phyloP scores from a whole-genome alignment of 176 grass and related monocot genomes.

The Cymbopogon citratus region DNA sequence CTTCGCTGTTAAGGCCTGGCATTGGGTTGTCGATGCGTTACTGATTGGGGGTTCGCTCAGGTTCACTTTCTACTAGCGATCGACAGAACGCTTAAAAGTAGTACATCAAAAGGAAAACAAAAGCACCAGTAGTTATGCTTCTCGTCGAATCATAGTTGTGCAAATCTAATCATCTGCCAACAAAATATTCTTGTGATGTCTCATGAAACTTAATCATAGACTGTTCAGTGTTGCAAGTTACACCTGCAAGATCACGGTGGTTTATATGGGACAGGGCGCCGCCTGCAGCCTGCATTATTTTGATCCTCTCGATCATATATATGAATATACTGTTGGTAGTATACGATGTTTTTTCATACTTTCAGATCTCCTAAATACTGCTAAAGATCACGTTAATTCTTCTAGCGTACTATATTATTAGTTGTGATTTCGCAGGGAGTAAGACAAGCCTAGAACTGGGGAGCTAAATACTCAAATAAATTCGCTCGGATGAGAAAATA shows the following conservation, averaged over 20 bases:
- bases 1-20: conserved; percentile 5
- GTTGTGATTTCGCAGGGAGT: not conserved
- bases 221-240: not conserved
- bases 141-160: not conserved
- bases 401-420: not conserved
- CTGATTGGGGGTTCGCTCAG: not conserved
- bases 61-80: not conserved
- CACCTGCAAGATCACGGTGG: not conserved
- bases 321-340: too few relatives aligned
- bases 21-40: not conserved
- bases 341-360: too few relatives aligned
- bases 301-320: not conserved
- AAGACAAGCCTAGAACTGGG: too few relatives aligned
- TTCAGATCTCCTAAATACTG: not conserved
- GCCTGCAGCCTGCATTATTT: not conserved
- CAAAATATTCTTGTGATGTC: not conserved
- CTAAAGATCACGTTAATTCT: not conserved
- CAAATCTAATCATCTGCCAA: not conserved
- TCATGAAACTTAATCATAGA: not conserved
- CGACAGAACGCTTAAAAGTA: not conserved
- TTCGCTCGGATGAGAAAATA: too few relatives aligned
- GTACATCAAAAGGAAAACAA: not conserved
- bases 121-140: not conserved
- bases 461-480: too few relatives aligned
- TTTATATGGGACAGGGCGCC: not conserved